phyloP scores from a whole-genome alignment of 352 stramenopile species.

The Phytophthora pisi region DNA sequence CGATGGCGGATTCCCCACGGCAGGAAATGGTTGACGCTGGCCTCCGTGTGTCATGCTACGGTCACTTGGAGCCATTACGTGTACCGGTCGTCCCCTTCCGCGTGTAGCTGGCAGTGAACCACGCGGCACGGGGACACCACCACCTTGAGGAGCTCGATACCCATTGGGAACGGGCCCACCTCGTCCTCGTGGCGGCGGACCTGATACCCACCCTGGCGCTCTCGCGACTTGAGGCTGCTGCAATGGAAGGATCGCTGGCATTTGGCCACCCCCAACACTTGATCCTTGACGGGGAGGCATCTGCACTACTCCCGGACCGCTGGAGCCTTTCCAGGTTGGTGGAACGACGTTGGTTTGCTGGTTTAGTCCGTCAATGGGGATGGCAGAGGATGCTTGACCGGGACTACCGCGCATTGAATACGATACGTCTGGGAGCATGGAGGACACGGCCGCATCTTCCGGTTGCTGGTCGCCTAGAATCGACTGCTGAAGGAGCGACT shows the following conservation, averaged over 20 bases:
- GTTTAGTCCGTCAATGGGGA: constrained; percentile 16
- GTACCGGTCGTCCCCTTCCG: constrained; percentile 29
- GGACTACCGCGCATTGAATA: constrained; percentile 39
- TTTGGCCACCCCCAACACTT: constrained; percentile 4
- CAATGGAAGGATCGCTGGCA: constrained; percentile 17
- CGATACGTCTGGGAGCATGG: constrained; percentile 36
- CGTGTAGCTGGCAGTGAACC: constrained; percentile 15
- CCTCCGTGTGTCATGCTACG: constrained; percentile 10
- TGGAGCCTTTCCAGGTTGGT: constrained; percentile 10
- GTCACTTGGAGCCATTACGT: constrained; percentile 21
- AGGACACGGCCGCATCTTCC: constrained; percentile 17
- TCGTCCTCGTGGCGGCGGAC: constrained; percentile 25
- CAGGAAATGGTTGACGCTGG: constrained; percentile 17
- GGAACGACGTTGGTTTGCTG: constrained; percentile 3
- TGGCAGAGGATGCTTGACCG: constrained; percentile 5
- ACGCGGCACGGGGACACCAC: constrained; percentile 12
- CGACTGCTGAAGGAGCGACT: constrained; percentile 26
- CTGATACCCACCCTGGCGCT: constrained; percentile 33
- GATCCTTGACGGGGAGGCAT: constrained; percentile 15
- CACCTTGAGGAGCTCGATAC: constrained; percentile 23
- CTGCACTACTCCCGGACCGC: constrained; percentile 4
- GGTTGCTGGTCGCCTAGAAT: constrained; percentile 28
- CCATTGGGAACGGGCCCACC: constrained; percentile 15
- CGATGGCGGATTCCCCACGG: constrained; percentile 7
- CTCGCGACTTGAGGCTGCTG: constrained; percentile 37